Base-by-base conservation (phyloP, 176 grass and related monocot genomes). In the Elymus sibiricus region DNA sequence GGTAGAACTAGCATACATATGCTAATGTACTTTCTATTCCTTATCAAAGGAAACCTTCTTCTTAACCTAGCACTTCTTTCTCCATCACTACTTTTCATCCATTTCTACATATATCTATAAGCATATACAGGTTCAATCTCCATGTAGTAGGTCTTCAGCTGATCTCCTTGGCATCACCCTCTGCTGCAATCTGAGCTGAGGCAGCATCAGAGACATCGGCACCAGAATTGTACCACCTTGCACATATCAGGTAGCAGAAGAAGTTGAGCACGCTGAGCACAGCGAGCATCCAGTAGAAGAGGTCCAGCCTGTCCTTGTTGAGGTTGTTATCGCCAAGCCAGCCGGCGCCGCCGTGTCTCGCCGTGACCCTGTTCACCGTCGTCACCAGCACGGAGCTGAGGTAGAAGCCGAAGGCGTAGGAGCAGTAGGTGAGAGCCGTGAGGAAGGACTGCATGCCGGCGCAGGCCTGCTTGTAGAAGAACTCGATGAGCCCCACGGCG, bases 331-430 rank as follows among this genome's bases (percentile, higher is more conserved):
- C 82, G 8, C 90, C 86, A 27, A 98, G 89, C 96, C 96, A 98
- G 11, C 91, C 91, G 10, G 70, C 76, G 16, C 81, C 65, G 2
- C 16, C 84, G 56, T 79, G 76, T 70, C 69, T 88, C 28, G 96
- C 91, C 12, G 93, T 98, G 79, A 94, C 74, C 81, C 85, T 94
- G 93, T 98, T 98, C 89, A 95, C 90, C 40, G 89, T 27, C 47
- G 96, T 94, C 1, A 95, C 96, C 32, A 98, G 90, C 64, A 98
- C 62, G 0, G 96, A 98, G 84, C 96, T 98, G 66, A 98, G 82
- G 92, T 94, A 98, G 86, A 98, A 98, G 1, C 96, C 96, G 61
- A 98, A 98, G 14, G 96, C 93, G 86, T 98, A 98, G 35, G 96
- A 98, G 82, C 92, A 98, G 86, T 98, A 98, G 1, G 93, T 98